Evolutionary conservation across 2,329 filamentous ascomycete genomes (phyloP), one percentile per base, ranked within the genome.

Genomic region (Microdochium paspali): DNA sequence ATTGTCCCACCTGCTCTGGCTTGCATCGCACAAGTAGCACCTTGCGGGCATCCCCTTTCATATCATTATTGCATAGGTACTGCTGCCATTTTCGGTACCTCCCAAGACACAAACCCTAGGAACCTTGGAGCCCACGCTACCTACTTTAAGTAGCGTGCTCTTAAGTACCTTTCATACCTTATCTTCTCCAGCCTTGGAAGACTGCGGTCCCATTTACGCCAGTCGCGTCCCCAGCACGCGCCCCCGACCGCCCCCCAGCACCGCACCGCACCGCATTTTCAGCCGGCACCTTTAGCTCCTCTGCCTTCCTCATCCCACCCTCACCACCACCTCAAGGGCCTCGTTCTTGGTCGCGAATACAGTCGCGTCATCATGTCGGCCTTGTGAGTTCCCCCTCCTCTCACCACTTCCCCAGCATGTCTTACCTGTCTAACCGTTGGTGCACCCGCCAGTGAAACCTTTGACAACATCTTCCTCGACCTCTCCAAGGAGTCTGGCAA

Each of bases 381-480:
- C 42, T 44, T 44, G 42, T 44, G 23, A 44, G 42, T 26, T 13
- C 23, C 3, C 7, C 42, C 23, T 21, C 39, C 20, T n/a, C 32
- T 40, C 32, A 9, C 32, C 32, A 18, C 7, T 10, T 43, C 43
- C 46, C 20, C 24, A 51, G 49, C 49, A 24, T 44, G 3, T 25
- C 44, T 10, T 43, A 21, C 30, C n/a, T 20, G 15, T 18, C 42
- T 24, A 47, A 46, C 52, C 55, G 48, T 57, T 18, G 31, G 13
- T 20, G 20, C 44, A 24, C 31, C 18, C 18, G 39, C 44, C 50
- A 84, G 80, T 57, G 93, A 98, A 80, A 93, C 85, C 63, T 98
- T 98, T 70, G 91, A 97, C 64, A 90, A 89, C 69, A 95, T 97
- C 71, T 90, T 93, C 69, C 82, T 98, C 59, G 91, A 98, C 66